phyloP scores from a whole-genome alignment of 2,329 filamentous ascomycete genomes.

The Aschersonia sp. region DNA sequence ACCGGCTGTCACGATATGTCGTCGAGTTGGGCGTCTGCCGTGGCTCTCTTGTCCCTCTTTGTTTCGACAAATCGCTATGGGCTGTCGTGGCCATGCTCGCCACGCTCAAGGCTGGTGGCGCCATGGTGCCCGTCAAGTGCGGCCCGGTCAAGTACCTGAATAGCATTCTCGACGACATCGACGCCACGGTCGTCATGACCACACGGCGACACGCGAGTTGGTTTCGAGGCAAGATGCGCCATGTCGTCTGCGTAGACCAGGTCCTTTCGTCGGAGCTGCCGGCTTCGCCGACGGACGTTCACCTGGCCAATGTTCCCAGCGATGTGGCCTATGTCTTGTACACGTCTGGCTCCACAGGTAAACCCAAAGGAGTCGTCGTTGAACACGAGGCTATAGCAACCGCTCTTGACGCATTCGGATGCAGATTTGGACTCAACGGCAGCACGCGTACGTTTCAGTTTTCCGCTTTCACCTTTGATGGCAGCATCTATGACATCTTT shows the following conservation, averaged over 20 bases:
- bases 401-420: neutral
- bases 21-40: neutral
- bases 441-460: slow-evolving; percentile 4
- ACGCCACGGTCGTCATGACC: neutral
- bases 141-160: neutral
- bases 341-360: slow-evolving; percentile 8
- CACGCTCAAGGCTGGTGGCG: neutral
- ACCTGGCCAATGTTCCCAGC: no score
- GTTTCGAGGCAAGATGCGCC: neutral
- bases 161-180: neutral
- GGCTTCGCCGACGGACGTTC: no score
- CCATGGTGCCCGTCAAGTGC: neutral
- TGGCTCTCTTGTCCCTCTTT: neutral
- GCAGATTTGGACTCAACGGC: neutral
- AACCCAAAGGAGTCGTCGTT: slow-evolving; percentile 9
- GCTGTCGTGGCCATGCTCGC: neutral
- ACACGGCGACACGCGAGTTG: neutral
- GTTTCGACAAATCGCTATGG: neutral
- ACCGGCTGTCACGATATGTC: neutral
- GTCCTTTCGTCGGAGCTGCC: neutral
- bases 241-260: neutral
- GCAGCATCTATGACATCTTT: neutral
- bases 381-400: slow-evolving; percentile 6
- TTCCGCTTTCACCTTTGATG: slow-evolving; percentile 1
- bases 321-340: slow-evolving; percentile 8